Percentiles rank a stretch among this genome's conserved stretches.
Conservation (phyloP, 1,284 basidiomycete genomes). For the Grifola frondosa region DNA sequence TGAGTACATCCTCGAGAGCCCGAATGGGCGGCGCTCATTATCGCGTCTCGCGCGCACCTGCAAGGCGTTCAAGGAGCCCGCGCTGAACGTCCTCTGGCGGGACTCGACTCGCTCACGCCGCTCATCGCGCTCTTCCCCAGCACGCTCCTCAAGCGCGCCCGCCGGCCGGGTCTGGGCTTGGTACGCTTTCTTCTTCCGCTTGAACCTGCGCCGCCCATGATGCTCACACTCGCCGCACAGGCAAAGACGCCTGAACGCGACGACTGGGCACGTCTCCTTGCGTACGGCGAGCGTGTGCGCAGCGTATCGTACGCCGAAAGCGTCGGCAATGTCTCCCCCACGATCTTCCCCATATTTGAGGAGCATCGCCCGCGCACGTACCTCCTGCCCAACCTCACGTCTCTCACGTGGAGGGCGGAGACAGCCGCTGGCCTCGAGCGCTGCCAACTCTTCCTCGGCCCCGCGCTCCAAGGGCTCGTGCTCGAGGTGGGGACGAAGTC, state of each 20-base stretch:
- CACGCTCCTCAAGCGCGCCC: slow-evolving; percentile 62
- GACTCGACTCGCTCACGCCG: slow-evolving; percentile 74
- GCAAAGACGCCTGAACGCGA: slow-evolving; percentile 56
- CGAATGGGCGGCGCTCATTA: slow-evolving; percentile 56
- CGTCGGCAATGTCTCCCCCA: slow-evolving; percentile 57
- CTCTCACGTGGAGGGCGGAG: slow-evolving; percentile 70
- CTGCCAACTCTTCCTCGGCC: slow-evolving; percentile 60
- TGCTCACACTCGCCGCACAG: slow-evolving; percentile 36
- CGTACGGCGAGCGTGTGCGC: slow-evolving; percentile 63
- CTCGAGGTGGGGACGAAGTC: slow-evolving; percentile 60
- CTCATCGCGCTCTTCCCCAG: slow-evolving; percentile 69
- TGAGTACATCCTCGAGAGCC: slow-evolving; percentile 66
- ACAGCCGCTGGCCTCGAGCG: slow-evolving; percentile 62
- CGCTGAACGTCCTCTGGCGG: slow-evolving; percentile 69
- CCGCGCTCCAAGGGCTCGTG: slow-evolving; percentile 55
- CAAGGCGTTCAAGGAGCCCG: slow-evolving; percentile 67
- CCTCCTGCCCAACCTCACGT: slow-evolving; percentile 66
- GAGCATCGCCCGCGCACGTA: slow-evolving; percentile 58
- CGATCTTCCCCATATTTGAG: slow-evolving; percentile 65
- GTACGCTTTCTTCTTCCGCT: slow-evolving; percentile 47
- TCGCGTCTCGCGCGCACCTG: slow-evolving; percentile 73
- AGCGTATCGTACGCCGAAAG: slow-evolving; percentile 69
- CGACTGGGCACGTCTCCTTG: slow-evolving; percentile 66
- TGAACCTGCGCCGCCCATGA: slow-evolving; percentile 11
- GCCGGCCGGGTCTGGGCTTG: slow-evolving; percentile 70